phyloP scores from a whole-genome alignment of 1,139 yeast genomes.

The Scheffersomyces illinoinensis region DNA sequence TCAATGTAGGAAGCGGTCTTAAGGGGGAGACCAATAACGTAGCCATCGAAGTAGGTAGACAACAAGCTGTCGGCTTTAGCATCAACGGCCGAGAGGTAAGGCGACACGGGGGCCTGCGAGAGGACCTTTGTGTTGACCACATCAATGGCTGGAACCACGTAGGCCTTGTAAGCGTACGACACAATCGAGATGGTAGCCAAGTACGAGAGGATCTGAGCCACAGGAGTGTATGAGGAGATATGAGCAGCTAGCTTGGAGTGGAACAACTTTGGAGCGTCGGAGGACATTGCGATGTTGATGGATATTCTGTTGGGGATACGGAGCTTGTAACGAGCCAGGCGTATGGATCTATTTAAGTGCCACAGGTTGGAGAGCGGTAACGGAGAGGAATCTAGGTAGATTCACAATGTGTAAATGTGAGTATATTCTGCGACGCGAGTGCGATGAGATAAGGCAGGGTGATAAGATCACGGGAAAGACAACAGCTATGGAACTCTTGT shows the following conservation, averaged over 20 bases:
- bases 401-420: not conserved
- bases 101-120: slow-evolving; percentile 17
- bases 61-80: slow-evolving; percentile 25
- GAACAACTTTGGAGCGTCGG: slow-evolving; percentile 17
- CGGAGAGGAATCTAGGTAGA: not conserved
- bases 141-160: slow-evolving; percentile 16
- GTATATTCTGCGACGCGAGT: not conserved
- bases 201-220: slow-evolving; percentile 22
- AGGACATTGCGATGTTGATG: slow-evolving; percentile 5
- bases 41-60: slow-evolving; percentile 12
- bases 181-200: slow-evolving; percentile 29
- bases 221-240: slow-evolving; percentile 32
- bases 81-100: slow-evolving; percentile 28
- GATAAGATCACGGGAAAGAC: not conserved
- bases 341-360: not conserved
- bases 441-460: not conserved
- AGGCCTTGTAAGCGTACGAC: slow-evolving; percentile 21
- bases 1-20: slow-evolving; percentile 20
- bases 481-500: not conserved
- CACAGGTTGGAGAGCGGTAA: not conserved
- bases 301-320: not conserved
- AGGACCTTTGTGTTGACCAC: slow-evolving; percentile 22
- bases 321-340: not conserved
- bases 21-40: slow-evolving; percentile 14
- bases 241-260: slow-evolving; percentile 39